Percentiles rank a stretch among this genome's conserved stretches.
These are phyloP conservation scores for Anthracocystis walkeri DNA, from an alignment of 1,284 basidiomycete species.

Conservation along the genomic window DNA sequence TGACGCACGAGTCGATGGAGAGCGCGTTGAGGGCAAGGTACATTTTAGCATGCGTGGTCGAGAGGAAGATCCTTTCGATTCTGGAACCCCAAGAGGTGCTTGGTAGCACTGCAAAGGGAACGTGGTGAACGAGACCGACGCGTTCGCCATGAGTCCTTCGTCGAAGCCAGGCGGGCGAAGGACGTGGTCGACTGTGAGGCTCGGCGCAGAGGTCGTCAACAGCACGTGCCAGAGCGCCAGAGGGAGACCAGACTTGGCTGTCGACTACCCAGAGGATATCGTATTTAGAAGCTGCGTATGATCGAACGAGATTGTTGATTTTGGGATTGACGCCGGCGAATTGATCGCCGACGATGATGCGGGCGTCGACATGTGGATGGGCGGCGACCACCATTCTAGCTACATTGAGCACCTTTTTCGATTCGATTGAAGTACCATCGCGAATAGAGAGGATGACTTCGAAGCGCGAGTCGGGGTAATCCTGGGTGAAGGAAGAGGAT, in stretches of 20 bases:
- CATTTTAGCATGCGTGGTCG: conserved; percentile 99
- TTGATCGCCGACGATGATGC: conserved; percentile 69
- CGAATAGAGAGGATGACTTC: conserved; percentile 66
- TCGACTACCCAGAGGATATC: conserved; percentile 98
- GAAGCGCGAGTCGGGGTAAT: conserved; percentile 60
- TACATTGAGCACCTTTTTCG: conserved; percentile 61
- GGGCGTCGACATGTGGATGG: conserved; percentile 58
- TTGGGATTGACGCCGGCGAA: conserved; percentile 91
- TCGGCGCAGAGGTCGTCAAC: conserved; percentile 87
- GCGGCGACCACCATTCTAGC: conserved; percentile 56
- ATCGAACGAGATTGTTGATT: conserved; percentile 91
- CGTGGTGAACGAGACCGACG: conserved; percentile 93
- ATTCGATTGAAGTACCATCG: conserved; percentile 35
- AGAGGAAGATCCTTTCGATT: conserved; percentile 93
- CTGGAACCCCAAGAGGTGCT: conserved; percentile 76
- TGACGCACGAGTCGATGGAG: conserved; percentile 91
- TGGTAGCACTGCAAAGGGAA: conserved; percentile 85
- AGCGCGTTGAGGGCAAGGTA: conserved; percentile 91
- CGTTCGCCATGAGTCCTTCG: conserved; percentile 48
- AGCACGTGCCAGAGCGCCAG: conserved; percentile 85
- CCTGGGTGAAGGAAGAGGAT: conserved; percentile 63
- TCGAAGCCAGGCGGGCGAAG: conserved; percentile 48
- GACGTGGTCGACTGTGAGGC: conserved; percentile 71
- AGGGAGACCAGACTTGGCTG: conserved; percentile 85
- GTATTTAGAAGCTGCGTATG: conserved; percentile 81